Base-by-base conservation (phyloP, 2,329 filamentous ascomycete genomes). In the Aspergillaceae sp. region DNA sequence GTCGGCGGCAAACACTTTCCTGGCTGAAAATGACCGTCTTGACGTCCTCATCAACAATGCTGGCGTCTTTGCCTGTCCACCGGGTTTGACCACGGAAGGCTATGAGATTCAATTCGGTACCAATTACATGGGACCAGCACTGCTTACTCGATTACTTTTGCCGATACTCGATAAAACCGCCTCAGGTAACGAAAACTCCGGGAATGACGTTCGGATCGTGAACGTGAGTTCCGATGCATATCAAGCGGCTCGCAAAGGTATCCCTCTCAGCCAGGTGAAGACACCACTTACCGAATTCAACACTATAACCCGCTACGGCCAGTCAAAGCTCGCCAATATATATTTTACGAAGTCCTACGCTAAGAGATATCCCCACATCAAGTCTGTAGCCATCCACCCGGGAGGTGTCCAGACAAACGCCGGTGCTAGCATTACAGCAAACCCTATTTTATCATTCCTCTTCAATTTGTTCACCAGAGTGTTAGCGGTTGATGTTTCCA, bases 91-190 rank as follows among this genome's bases (percentile, higher is more conserved):
- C 2, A 41, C 48, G 4, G 60, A 64, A 7, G 59, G 61, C 10
- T 59, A 62, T 46, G 61, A 65, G 43, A 46, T 56, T 10, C 62
- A 65, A 38, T 62, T 64, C 34, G 58, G 58, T 11, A 63, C 57
- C 10, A 63, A 63, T 28, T 49, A 58, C 37, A 38, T 65, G 33
- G 59, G 57, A 4, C 58, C 53, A 9, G 55, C 54, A 7, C 46
- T 62, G 1, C 50, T 63, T 5, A 62, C 57, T 7, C 54, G 55
- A 26, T 48, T 59, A 2, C 48, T 64, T 4, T 48, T 57, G 6
- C 60, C 56, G 3, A 44, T 49, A 2, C 45, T 62, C 5, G 26
- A 41, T 5, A 40, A 47, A 29, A 60, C 52, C 7, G 50, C 44
- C 3, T 32, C 43, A n/a, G 34, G 42, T 1, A 48, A 41, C 6